Evolutionary conservation across 2,329 filamentous ascomycete species (phyloP).

Genomic region (Elsinoe fawcettii): DNA sequence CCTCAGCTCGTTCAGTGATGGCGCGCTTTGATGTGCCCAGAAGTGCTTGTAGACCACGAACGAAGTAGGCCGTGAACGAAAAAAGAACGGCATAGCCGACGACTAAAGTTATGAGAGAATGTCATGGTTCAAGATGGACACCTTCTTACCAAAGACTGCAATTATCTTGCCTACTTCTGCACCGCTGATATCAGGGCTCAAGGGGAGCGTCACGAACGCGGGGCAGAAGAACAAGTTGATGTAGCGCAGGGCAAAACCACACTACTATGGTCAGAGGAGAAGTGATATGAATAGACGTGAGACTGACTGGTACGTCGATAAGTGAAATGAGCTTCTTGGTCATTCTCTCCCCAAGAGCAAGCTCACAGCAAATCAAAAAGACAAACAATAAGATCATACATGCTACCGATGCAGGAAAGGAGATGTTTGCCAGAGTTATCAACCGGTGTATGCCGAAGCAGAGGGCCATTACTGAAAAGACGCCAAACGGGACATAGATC

Average conservation of each 20-base stretch:
- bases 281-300: slow-evolving; percentile 15
- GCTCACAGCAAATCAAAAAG: slow-evolving; percentile 42
- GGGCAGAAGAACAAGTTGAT: slow-evolving; percentile 54
- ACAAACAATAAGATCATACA: slow-evolving; percentile 50
- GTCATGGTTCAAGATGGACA: background rate
- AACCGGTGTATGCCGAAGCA: slow-evolving; percentile 37
- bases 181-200: slow-evolving; percentile 48
- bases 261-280: slow-evolving; percentile 31
- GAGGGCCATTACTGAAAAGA: slow-evolving; percentile 33
- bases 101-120: slow-evolving; percentile 32
- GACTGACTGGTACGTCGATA: slow-evolving; percentile 47
- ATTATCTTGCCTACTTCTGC: slow-evolving; percentile 53
- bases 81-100: slow-evolving; percentile 50
- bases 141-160: slow-evolving; percentile 47
- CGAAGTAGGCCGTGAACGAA: slow-evolving; percentile 47
- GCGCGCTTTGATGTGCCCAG: slow-evolving; percentile 47
- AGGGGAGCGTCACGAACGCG: slow-evolving; percentile 51
- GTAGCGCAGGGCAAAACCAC: slow-evolving; percentile 51
- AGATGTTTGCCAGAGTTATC: slow-evolving; percentile 41
- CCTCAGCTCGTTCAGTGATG: slow-evolving; percentile 45
- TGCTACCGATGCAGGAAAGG: slow-evolving; percentile 54
- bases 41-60: slow-evolving; percentile 46
- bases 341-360: slow-evolving; percentile 41
- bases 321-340: slow-evolving; percentile 43
- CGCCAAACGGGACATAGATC: slow-evolving; percentile 44